Evolutionary conservation across 345 rosid species (phyloP), one percentile per base, ranked within the genome.

Genomic region (Eucalyptus cloeziana): DNA sequence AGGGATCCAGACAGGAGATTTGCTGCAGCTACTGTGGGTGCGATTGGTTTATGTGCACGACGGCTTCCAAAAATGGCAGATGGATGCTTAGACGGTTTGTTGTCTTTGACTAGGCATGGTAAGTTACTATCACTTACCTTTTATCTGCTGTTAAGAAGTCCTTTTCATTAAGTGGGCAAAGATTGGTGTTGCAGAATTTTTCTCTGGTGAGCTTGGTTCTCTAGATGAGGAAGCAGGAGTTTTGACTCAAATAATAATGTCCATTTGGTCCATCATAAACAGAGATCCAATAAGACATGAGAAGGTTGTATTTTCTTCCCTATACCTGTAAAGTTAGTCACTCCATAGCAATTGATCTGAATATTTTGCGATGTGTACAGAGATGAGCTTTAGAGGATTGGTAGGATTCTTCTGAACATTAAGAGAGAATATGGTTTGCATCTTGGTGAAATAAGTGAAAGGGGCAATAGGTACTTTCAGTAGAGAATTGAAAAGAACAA

Each of bases 1-100:
- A 94, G 95, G 92, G 98, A 96, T 93, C 98, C 98, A 88, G 98
- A 97, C 94, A 92, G 98, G 94, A 94, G 92, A 91, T 95, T 98
- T 93, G 97, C 99, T 88, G 98, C 98, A 14, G 97, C 94, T 88
- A 91, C 99, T 89, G 93, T 97, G 92, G 95, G 97, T 91, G 98
- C 97, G 22, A 94, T 96, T 90, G 99, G 99, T 92, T 91, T 94
- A 88, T 97, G 98, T 89, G 97, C 96, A 30, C 94, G 91, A 91
- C 90, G 92, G 89, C 94, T 96, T 92, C 96, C 96, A 62, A 91
- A 90, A 92, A 89, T 94, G 94, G 95, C 98, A 80, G 92, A 91
- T 88, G 89, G 93, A 71, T 98, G 96, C 92, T 93, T 97, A 93
- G 97, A 95, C 87, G 96, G 96, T 90, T 93, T 98, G 88, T 88